Evolutionary conservation across 2,329 filamentous ascomycete genomes (phyloP), one percentile per base, ranked within the genome.

Genomic region (Aplosporella prunicola): DNA sequence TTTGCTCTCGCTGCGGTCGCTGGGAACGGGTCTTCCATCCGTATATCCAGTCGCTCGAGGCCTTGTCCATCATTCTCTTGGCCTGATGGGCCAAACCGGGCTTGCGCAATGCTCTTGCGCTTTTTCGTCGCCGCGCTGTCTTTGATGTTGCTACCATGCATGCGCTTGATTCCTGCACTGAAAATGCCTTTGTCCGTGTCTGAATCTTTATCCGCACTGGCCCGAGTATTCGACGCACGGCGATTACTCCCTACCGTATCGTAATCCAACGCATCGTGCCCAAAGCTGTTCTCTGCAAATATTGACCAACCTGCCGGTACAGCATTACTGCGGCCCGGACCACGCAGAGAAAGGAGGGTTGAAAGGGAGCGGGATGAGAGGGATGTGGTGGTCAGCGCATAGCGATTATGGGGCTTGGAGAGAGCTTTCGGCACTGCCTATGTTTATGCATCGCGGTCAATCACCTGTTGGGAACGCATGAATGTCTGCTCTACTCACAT

Each of bases 271-370:
- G 68, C 67, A 41, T 65, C 68, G 27, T 65, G 63, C 44, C 69
- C 69, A 20, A 69, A 53, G 20, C 62, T 58, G 25, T 78, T 78
- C 42, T 82, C 76, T 5, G 80, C 74, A 53, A 93, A 93, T 15
- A 87, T 71, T 48, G 77, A 76, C 77, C 86, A 93, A 5, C 82
- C 84, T 2, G 84, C 87, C 15, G 76, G 77, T 2, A 83, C 82
- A 1, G 72, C 69, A 52, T 85, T 86, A 27, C 73, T 75, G 30
- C 82, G 72, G 1, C 80, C 76, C 0, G 78, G 65, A 1, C 87
- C 86, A 24, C 78, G 74, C 30, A 78, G 72, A 11, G 78, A 71
- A 11, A 89, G 63, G 27, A 93, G 63, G 2, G 80, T 80, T 5
- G 71, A 67, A 9, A 94, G 64, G 39, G 81, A 88, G 46, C 76